Base-by-base conservation (phyloP, 2,329 filamentous ascomycete species). In the Chrysoporthe puriensis region DNA sequence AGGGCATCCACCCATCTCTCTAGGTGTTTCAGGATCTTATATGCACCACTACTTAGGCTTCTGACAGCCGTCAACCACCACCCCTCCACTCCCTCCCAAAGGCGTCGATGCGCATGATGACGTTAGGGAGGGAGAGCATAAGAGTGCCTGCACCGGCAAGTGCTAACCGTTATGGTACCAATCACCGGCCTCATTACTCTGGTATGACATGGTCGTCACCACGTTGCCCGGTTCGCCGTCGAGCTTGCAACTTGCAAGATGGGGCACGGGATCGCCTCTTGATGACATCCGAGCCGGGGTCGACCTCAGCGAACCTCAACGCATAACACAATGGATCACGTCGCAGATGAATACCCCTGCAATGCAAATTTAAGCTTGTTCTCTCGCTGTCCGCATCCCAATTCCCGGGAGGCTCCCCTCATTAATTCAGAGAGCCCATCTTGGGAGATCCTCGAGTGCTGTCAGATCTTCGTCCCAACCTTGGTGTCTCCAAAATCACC, bases 311-410 rank as follows among this genome's bases (percentile, higher is more conserved):
- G 26, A 21, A 44, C 42, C 57, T 43, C n/a, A 60, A 9, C 36
- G 21, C 36, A 60, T 44, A 60, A 26, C 36, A 43, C 59, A 21
- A 58, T 46, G 56, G 43, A 32, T 64, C 42, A n/a, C 52, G 44
- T 66, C 65, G 57, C 61, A 44, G 54, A 52, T 36, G 34, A 44
- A 62, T 16, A 34, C 63, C 66, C 66, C 66, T 66, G 63, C 58
- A 57, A 34, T 46, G 54, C 58, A 60, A 56, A 63, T 63, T 58
- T 54, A 66, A 66, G 63, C 63, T 56, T 66, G 58, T 59, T 52
- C 59, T 48, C 36, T 40, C 5, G 36, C 9, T 5, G 36, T 40
- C 36, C 36, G 36, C 36, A 40, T 5, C 6, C 9, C 36, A 40
- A 40, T 40, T 9, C 36, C 36, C 21, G 2, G 50, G 5, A 26